Percentiles rank a stretch among this genome's conserved stretches.
phyloP scores from a whole-genome alignment of 345 rosid genomes.

The Citrus maxima region DNA sequence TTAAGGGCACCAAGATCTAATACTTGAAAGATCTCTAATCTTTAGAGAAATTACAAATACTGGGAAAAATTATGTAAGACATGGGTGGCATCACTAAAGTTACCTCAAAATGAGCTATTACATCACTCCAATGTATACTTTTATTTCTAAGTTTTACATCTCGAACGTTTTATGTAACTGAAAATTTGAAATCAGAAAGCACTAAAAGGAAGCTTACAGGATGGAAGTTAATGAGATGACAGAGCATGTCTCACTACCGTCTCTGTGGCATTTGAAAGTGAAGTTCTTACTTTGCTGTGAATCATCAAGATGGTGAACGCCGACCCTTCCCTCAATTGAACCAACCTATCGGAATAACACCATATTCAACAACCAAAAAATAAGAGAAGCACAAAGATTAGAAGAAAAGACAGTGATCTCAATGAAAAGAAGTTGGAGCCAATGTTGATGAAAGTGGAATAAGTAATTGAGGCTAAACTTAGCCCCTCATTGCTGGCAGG shows the following conservation, averaged over 20 bases:
- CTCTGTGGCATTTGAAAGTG: constrained; percentile 98
- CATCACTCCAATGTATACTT: no score
- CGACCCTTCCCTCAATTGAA: constrained; percentile 98
- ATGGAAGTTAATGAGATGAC: constrained; percentile 92
- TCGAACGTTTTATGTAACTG: not conserved
- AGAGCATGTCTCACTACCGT: constrained; percentile 79
- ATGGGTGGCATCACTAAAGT: not conserved
- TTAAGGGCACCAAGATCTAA: not conserved
- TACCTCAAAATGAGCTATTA: no score
- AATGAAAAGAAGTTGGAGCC: not conserved
- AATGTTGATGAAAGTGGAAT: not conserved
- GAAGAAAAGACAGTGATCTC: not conserved
- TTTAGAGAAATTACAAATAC: not conserved
- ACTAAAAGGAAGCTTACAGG: constrained; percentile 57
- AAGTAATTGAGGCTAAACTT: not conserved
- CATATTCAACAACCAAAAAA: constrained; percentile 9
- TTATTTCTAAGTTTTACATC: no score
- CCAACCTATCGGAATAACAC: constrained; percentile 58
- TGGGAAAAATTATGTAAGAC: not conserved
- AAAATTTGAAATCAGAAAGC: not conserved
- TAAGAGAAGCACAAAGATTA: not conserved
- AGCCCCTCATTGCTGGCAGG: not conserved
- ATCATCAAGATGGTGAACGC: constrained; percentile 97
- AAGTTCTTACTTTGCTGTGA: constrained; percentile 76
- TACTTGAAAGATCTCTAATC: not conserved